Percentiles rank a stretch among this genome's conserved stretches.
phyloP scores from a whole-genome alignment of 2,329 filamentous ascomycete genomes.

The Nemania abortiva region DNA sequence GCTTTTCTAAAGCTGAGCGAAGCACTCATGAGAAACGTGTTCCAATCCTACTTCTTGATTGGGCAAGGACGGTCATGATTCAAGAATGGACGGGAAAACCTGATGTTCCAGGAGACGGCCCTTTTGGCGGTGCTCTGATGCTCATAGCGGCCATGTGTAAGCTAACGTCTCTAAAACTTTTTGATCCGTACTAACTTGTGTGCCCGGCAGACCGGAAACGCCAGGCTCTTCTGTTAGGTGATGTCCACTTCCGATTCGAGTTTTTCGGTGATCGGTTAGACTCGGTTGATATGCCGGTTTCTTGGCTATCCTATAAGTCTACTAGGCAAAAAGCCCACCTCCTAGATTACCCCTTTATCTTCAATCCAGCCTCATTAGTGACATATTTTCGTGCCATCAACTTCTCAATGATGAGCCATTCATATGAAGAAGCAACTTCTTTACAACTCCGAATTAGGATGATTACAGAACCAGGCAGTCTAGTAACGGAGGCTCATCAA shows the following conservation, averaged over 20 bases:
- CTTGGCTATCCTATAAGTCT: slow-evolving; percentile 73
- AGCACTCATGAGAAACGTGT: slow-evolving; percentile 68
- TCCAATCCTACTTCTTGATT: slow-evolving; percentile 73
- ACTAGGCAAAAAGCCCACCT: slow-evolving; percentile 78
- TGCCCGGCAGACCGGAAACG: slow-evolving; percentile 67
- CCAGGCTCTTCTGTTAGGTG: slow-evolving; percentile 72
- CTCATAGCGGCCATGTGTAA: slow-evolving; percentile 79
- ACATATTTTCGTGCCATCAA: slow-evolving; percentile 91
- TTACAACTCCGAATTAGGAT: slow-evolving; percentile 68
- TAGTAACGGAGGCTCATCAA: slow-evolving; percentile 69
- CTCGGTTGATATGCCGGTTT: slow-evolving; percentile 77
- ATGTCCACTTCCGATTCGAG: slow-evolving; percentile 78
- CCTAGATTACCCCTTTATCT: slow-evolving; percentile 84
- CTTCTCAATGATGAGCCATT: slow-evolving; percentile 84
- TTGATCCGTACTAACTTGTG: slow-evolving; percentile 40
- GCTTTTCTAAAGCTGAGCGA: slow-evolving; percentile 65
- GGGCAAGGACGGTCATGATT: slow-evolving; percentile 79
- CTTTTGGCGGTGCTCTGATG: slow-evolving; percentile 81
- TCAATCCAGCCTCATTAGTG: slow-evolving; percentile 77
- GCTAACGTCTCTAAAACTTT: slow-evolving; percentile 49
- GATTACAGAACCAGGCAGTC: slow-evolving; percentile 65
- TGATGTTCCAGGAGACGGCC: slow-evolving; percentile 74
- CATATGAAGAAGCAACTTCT: slow-evolving; percentile 77
- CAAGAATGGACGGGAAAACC: slow-evolving; percentile 84
- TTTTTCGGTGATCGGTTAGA: slow-evolving; percentile 83